Evolutionary conservation across 2,329 filamentous ascomycete species (phyloP), one percentile per base, ranked within the genome.

Genomic region (Apiospora marii): DNA sequence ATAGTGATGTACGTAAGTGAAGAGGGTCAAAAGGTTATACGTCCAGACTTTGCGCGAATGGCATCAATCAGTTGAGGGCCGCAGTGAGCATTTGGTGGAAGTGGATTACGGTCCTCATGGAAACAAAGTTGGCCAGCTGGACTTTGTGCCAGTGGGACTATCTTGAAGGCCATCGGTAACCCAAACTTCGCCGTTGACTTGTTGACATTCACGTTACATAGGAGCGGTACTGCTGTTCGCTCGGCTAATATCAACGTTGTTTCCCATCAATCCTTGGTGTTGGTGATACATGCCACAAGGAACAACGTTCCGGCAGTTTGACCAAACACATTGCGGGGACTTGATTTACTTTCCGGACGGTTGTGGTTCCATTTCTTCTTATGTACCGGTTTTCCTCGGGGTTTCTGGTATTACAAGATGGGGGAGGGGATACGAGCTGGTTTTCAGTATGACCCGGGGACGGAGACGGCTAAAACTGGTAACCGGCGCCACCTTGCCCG

Each of bases 351-450:
- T 41, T 14, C 58, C 30, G 34, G 37, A 5, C 8, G 30, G 19
- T 2, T 41, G 10, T 64, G 16, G 16, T n/a, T 41, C 13, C 34
- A 37, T 13, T 12, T 13, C 19, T 4, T 41, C 7, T 41, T 41
- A 64, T 13, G 30, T 41, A 41, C 19, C 27, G 58, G 58, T 2
- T 19, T 3, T 10, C 58, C 12, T 24, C 58, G 58, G 58, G 13
- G 13, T 16, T 19, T 64, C 37, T 49, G 34, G 68, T 53, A 10
- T 24, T 37, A 46, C 30, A 27, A 43, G 30, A 48, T 30, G 64
- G 68, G 49, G 68, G 37, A 68, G 68, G 72, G 74, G 73, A 58
- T 61, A 51, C 74, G 74, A 74, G 74, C 74, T 41, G 71, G 72
- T 75, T 75, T 75, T 71, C 48, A 22, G 12, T 6, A 64, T 64